phyloP scores from a whole-genome alignment of 371 early-diverging fungal genomes.

The Mortierella sp. region DNA sequence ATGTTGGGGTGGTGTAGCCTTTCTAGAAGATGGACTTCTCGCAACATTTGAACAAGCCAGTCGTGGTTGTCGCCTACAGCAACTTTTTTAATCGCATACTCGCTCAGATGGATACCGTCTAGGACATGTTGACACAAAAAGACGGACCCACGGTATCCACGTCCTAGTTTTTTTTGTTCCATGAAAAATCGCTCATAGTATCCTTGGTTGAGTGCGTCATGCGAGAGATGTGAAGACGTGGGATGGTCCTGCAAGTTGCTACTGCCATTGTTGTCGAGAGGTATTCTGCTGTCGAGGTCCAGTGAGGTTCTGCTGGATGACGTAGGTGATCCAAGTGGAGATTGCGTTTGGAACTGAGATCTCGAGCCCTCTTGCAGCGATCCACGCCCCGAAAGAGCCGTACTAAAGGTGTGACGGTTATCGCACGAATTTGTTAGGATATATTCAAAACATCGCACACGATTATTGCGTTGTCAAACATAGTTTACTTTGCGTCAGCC shows the following conservation, averaged over 20 bases:
- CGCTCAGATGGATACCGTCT: conserved; percentile 84
- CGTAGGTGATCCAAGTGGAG: conserved; percentile 34
- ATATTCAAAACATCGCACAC: neutral
- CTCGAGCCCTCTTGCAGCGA: conserved; percentile 26
- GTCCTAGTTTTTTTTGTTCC: conserved; percentile 87
- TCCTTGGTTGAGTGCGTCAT: conserved; percentile 85
- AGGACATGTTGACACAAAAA: conserved; percentile 91
- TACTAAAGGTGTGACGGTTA: conserved; percentile 9
- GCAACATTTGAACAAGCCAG: conserved; percentile 95
- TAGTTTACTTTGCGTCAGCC: conserved; percentile 63
- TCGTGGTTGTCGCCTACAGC: conserved; percentile 91
- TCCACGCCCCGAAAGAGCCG: conserved; percentile 37
- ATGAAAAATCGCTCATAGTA: conserved; percentile 96
- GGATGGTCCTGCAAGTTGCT: conserved; percentile 9
- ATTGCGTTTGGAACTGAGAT: conserved; percentile 2
- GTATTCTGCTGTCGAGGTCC: conserved; percentile 21
- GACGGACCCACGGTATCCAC: conserved; percentile 93
- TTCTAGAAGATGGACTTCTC: conserved; percentile 94
- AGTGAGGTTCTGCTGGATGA: conserved; percentile 45
- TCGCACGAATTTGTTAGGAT: neutral
- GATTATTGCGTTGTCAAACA: neutral
- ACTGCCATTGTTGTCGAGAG: neutral
- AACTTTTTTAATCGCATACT: conserved; percentile 95
- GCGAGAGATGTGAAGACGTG: conserved; percentile 40
- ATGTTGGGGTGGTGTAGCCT: conserved; percentile 91